Conservation (phyloP, 2,329 filamentous ascomycete species). For the Aschersonia sp. region DNA sequence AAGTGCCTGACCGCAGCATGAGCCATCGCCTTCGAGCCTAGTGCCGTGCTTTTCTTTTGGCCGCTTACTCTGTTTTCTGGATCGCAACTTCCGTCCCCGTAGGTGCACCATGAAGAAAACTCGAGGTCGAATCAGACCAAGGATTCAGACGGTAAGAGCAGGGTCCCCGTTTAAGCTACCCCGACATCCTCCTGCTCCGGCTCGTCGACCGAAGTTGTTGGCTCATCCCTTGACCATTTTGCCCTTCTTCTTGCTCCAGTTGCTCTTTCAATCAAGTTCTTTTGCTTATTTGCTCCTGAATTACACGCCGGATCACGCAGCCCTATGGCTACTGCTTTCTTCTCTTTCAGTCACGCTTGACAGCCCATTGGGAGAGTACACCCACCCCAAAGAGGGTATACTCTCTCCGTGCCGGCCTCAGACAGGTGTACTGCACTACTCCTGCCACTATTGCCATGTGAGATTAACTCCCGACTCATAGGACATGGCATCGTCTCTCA, state of each 20-base stretch:
- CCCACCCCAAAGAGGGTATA: not conserved
- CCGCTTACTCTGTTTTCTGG: not conserved
- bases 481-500: conserved; percentile 23
- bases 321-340: conserved; percentile 14
- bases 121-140: not conserved
- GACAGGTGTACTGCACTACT: conserved; percentile 2
- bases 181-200: not conserved
- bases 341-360: conserved; percentile 2
- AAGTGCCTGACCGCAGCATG: not conserved
- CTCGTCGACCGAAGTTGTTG: conserved; percentile 1
- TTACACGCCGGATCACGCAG: conserved; percentile 1
- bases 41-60: not conserved
- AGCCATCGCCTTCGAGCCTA: not conserved
- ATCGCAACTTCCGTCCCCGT: conserved; percentile 3
- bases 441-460: conserved; percentile 6
- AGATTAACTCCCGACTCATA: conserved; percentile 7
- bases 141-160: conserved; percentile 4
- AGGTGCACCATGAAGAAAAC: not conserved
- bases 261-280: conserved; percentile 9
- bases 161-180: conserved; percentile 2
- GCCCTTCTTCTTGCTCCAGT: conserved; percentile 7
- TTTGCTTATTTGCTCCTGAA: conserved; percentile 12
- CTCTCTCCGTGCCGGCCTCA: not conserved
- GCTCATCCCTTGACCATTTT: conserved; percentile 2
- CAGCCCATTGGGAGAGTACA: not conserved